Evolutionary conservation across 192 early-diverging fungal species (phyloP), one percentile per base, ranked within the genome.

Genomic region (Linnemannia hyalina): DNA sequence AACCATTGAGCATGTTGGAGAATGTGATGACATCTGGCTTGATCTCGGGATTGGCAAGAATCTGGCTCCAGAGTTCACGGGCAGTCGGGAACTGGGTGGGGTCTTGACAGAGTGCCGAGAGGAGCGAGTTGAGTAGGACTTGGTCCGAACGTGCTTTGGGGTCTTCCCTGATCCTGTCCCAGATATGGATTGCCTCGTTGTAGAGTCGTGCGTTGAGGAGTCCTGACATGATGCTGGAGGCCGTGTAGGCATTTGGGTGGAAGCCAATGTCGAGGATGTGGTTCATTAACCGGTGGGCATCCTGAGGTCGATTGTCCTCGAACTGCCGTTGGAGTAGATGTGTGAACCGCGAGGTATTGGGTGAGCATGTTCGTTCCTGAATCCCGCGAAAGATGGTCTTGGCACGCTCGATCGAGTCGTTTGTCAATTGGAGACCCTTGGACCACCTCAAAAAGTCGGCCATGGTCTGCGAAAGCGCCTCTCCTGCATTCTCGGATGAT

Each of bases 211-310:
- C 84, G 26, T 75, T 81, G 29, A 86, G 29, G 0, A 86, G 65
- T 1, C 80, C 84, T 1, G 79, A 77, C n/a, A 86, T 70, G 38
- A 86, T 68, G 29, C n/a, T 26, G 36, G 84, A 60, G 52, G n/a
- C 29, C 7, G 84, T 60, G 44, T 36, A 78, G 3, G 77, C 23
- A 35, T 80, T 73, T 18, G 69, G 46, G 20, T 47, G 65, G 35
- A 77, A 86, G 0, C 84, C 84, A 20, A 86, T 63, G 71, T 86
- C 84, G 16, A 86, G 79, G 6, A 49, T 71, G 69, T 86, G 84
- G 70, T 81, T 81, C 3, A 81, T 8, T 4, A 86, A 68, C 10
- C 60, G 72, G 23, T 78, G 22, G 15, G 79, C 84, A 11, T 86
- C 78, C 15, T 72, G 13, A 4, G 79, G 63, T 44, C 63, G 52